Evolutionary conservation across 2,329 filamentous ascomycete genomes (phyloP), one percentile per base, ranked within the genome.

Genomic region (Penicillium sp.): DNA sequence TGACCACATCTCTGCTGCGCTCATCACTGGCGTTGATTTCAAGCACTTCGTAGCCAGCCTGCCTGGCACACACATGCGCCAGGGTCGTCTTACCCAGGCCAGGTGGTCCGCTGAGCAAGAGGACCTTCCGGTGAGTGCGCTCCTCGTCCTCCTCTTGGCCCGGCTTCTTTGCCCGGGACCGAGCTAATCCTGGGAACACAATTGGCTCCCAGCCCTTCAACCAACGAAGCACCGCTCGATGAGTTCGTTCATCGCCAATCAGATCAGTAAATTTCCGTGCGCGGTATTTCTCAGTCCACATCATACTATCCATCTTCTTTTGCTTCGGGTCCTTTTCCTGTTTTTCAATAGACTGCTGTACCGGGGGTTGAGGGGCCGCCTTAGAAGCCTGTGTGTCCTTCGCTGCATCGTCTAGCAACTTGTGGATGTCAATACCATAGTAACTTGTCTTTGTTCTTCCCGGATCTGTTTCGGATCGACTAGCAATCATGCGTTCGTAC

Each of bases 1-100:
- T 93, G 23, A 98, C 93, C 2, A 98, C 88, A 57, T 91, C 83
- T 19, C 79, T 78, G 59, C 88, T 95, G 56, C 93, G 79, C 60
- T 98, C 94, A 59, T 98, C 93, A 56, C 91, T 97, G 7, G 94
- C 93, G 57, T 98, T 98, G 68, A 98, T 94, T 63, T 98, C 93
- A 60, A 97, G 79, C 1, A 94, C 86, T 58, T 97, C 93, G 57
- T 98, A 98, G 0, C 93, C 93, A 4, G 93, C 93, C 67, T 98
- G 93, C 53, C 77, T 83, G 0, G 94, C 94, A 62, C 93, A 97
- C 0, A 98, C 93, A 65, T 98, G 93, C 2, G 93, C 93, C 33
- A 98, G 67, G 0, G 93, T 98, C 0, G 93, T 98, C 71, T 98
- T 98, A 18, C 93, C 93, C 8, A 98, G 72, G 2, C 93, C 93